phyloP scores from a whole-genome alignment of 306 rosid species.

The Lupinus albus region DNA sequence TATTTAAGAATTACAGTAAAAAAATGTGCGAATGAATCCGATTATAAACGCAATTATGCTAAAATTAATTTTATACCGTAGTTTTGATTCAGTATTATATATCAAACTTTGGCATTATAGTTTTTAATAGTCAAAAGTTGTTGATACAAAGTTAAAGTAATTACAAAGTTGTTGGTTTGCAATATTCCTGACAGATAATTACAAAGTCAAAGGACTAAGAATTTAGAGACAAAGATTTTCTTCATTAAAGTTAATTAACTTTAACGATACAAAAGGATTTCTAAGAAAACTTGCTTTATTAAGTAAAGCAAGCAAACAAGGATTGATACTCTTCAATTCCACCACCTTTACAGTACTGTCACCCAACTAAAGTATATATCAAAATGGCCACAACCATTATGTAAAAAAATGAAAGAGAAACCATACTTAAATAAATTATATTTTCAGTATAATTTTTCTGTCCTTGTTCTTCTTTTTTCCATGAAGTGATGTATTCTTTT shows the following conservation, averaged over 20 bases:
- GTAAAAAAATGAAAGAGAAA: conserved; percentile 39
- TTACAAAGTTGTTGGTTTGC: too few species aligned
- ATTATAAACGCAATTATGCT: too few species aligned
- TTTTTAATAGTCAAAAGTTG: too few species aligned
- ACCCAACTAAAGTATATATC: conserved; percentile 42
- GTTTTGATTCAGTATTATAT: too few species aligned
- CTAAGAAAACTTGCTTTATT: conserved; percentile 64
- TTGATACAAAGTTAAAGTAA: too few species aligned
- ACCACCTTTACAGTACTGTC: conserved; percentile 42
- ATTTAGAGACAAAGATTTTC: conserved; percentile 23
- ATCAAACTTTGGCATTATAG: too few species aligned
- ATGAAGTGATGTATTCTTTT: conserved; percentile 64
- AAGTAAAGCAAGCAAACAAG: conserved; percentile 71
- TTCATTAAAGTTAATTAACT: conserved; percentile 18
- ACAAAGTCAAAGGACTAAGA: not conserved
- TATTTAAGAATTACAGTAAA: too few species aligned
- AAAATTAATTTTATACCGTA: too few species aligned
- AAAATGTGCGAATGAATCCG: too few species aligned
- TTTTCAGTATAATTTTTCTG: conserved; percentile 17
- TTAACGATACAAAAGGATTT: conserved; percentile 14
- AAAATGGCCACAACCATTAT: conserved; percentile 59
- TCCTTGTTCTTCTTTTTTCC: conserved; percentile 41
- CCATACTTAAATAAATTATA: not conserved
- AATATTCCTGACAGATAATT: too few species aligned
- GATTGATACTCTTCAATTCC: conserved; percentile 27